phyloP scores from a whole-genome alignment of 2,329 filamentous ascomycete genomes.

The Xylariaceae sp. region DNA sequence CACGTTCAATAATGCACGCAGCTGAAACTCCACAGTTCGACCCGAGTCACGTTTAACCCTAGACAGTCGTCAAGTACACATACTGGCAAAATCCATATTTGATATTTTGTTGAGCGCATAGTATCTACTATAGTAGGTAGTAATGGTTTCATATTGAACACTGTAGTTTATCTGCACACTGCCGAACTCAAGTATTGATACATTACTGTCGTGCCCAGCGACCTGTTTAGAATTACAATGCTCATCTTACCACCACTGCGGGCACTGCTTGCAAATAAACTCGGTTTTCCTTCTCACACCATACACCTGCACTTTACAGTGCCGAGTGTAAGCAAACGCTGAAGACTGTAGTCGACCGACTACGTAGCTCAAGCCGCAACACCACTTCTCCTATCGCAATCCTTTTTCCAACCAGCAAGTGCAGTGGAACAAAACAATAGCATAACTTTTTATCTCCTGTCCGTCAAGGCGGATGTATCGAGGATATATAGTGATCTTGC shows the following conservation, averaged over 20 bases:
- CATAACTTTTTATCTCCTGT: not conserved
- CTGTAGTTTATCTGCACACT: no score
- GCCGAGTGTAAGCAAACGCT: not conserved
- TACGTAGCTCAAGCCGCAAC: slow-evolving; percentile 4
- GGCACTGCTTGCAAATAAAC: not conserved
- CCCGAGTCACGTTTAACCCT: no score
- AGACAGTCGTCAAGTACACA: no score
- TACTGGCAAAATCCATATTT: no score
- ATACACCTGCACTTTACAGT: not conserved
- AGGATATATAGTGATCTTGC: not conserved
- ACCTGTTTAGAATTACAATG: slow-evolving; percentile 8
- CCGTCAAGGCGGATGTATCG: not conserved
- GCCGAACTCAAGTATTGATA: no score
- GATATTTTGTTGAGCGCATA: no score
- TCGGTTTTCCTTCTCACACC: not conserved
- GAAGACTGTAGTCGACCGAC: not conserved
- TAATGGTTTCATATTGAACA: no score
- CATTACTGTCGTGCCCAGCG: not conserved
- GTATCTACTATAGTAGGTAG: no score
- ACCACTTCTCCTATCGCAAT: slow-evolving; percentile 7
- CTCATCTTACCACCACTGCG: not conserved
- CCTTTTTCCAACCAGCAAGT: slow-evolving; percentile 18
- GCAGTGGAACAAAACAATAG: slow-evolving; percentile 2
- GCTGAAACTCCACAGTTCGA: no score
- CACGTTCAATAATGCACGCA: no score